Conservation (phyloP, 2,329 filamentous ascomycete genomes). For the Colletotrichum chlorophyti region DNA sequence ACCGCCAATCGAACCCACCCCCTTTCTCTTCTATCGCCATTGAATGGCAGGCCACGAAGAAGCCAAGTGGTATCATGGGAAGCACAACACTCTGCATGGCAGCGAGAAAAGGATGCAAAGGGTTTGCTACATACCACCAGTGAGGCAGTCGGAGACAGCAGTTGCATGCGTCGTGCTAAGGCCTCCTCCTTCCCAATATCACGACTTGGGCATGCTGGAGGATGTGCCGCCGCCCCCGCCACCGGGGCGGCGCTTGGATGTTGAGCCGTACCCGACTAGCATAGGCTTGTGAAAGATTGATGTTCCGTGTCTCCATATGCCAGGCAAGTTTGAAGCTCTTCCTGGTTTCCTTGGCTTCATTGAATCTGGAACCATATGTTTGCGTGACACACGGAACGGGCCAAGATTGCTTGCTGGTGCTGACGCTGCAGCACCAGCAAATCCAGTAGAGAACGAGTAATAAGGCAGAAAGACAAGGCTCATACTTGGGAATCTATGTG, state of each 20-base stretch:
- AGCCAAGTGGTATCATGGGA: neutral
- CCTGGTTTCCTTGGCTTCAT: neutral
- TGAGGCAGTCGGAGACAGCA: neutral
- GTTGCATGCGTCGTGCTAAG: conserved; percentile 7
- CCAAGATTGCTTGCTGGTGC: neutral
- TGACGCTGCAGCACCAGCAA: neutral
- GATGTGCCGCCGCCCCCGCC: conserved; percentile 9
- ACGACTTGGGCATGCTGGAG: neutral
- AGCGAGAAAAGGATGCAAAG: neutral
- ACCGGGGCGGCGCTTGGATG: neutral
- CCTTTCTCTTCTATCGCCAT: neutral
- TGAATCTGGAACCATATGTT: too few relatives aligned
- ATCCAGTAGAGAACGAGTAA: neutral
- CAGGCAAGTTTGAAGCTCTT: neutral
- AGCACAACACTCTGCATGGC: neutral
- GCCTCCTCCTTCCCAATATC: neutral
- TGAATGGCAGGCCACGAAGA: neutral
- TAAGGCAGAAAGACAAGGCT: conserved; percentile 9
- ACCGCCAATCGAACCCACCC: conserved; percentile 26
- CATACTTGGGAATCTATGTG: conserved; percentile 29
- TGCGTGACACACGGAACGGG: neutral
- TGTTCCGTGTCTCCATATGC: neutral
- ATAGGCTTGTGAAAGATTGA: neutral
- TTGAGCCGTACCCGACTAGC: neutral
- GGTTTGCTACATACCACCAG: too few relatives aligned